Percentiles rank a stretch among this genome's conserved stretches.
These are phyloP conservation scores for Phialophora verrucosa DNA, from an alignment of 2,329 filamentous ascomycete genomes.

Conservation along the genomic window DNA sequence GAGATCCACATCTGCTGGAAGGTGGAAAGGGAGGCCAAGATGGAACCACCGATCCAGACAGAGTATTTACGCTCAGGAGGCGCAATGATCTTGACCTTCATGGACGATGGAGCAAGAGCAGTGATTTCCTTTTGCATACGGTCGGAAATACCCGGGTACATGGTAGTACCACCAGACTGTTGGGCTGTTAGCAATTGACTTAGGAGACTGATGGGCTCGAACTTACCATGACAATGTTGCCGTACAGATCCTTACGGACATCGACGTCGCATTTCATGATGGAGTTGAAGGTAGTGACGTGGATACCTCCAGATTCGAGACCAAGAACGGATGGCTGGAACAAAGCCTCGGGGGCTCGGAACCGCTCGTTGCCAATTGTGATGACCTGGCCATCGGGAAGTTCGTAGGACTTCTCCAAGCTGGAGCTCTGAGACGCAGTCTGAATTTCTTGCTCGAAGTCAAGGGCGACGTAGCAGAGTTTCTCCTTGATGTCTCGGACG, in stretches of 20 bases:
- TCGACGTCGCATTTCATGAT: slow-evolving; percentile 99
- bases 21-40: slow-evolving; percentile 97
- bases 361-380: slow-evolving; percentile 99
- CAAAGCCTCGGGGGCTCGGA: slow-evolving; percentile 98
- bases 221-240: slow-evolving; percentile 99
- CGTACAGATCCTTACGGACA: slow-evolving; percentile 99
- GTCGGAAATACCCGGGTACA: slow-evolving; percentile 99
- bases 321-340: slow-evolving; percentile 99
- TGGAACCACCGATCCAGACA: slow-evolving; percentile 99
- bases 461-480: slow-evolving; percentile 99
- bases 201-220: slow-evolving; percentile 21
- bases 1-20: slow-evolving; percentile 99
- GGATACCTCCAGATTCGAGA: slow-evolving; percentile 98
- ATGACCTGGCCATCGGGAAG: slow-evolving; percentile 99
- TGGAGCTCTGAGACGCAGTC: slow-evolving; percentile 98
- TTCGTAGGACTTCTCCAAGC: slow-evolving; percentile 99
- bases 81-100: slow-evolving; percentile 99
- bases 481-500: slow-evolving; percentile 99
- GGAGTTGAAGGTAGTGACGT: slow-evolving; percentile 99
- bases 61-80: slow-evolving; percentile 99
- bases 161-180: slow-evolving; percentile 99
- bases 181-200: slow-evolving; percentile 33
- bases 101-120: slow-evolving; percentile 96
- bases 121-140: slow-evolving; percentile 99
- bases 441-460: slow-evolving; percentile 99